Base-by-base conservation (phyloP, 805 yeast genomes). In the Komagataella ulmi region DNA sequence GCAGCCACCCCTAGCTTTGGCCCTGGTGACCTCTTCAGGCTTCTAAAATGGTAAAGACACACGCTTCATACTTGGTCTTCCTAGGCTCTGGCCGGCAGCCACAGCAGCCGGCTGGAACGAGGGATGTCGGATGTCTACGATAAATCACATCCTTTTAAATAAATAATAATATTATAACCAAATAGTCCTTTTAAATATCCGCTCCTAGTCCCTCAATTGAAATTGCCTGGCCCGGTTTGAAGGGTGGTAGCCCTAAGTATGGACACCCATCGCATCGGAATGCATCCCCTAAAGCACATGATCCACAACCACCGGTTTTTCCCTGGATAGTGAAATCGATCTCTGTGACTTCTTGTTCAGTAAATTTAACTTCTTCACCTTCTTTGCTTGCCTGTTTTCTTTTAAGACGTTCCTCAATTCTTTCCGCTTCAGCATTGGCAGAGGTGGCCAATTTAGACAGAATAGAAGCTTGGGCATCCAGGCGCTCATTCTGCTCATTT, bases 181-280 rank as follows among this genome's bases (percentile, higher is more conserved):
- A 10, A 30, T 30, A 30, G 40, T 30, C 40, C 40, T 4, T 4
- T 62, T 58, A 86, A 59, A 86, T 73, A 64, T 88, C 95, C 65
- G 85, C 95, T 45, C 84, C 85, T 58, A 85, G 79, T 51, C 80
- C 77, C 60, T 78, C 88, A 56, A 91, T 69, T 36, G 84, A 81
- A 51, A 93, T 81, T 8, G 82, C 82, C 69, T 93, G 95, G 50
- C 99, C 99, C 1, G 98, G 99, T 68, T 89, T 89, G 76, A 93
- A 93, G 3, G 99, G 97, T 14, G 99, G 99, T 48, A 93, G 73
- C 0, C 99, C 99, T 58, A 93, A 71, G 68, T 83, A 93, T 45
- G 99, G 99, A 69, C 99, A 93, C 2, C 98, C 97, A 58, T 90
- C 96, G 66, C 99, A 93, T 62, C 99, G 75, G 71, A 93, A 93